A percentile compares a stretch with the other conserved stretches of the same genome.
Conservation (phyloP, 139 green algal genomes). For the Edaphochlamys debaryana region DNA sequence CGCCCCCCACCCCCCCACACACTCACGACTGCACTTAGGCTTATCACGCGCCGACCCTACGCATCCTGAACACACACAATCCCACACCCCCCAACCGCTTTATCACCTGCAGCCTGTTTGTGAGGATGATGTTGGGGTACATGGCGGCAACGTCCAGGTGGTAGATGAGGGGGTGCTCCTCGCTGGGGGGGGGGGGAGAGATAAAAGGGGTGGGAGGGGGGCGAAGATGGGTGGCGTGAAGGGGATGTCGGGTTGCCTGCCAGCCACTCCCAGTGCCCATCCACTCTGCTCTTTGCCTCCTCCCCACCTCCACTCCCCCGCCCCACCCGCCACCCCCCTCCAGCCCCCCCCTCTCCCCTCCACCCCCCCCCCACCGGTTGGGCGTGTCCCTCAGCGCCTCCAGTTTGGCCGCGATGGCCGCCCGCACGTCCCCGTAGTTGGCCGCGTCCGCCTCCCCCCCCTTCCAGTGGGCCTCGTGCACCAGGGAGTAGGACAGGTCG, state of each 20-base stretch:
- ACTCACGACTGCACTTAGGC: no score
- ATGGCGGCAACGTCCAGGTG: conserved; percentile 98
- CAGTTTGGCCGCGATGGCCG: conserved; percentile 72
- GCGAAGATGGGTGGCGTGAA: background rate
- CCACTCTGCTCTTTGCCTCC: no score
- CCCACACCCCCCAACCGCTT: no score
- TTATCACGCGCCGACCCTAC: no score
- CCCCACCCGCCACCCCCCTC: background rate
- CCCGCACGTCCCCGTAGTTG: conserved; percentile 80
- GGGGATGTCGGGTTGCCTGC: background rate
- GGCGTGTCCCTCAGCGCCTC: conserved; percentile 83
- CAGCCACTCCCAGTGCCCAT: no score
- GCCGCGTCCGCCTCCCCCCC: conserved; percentile 63
- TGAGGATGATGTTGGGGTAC: conserved; percentile 99
- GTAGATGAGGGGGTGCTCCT: conserved; percentile 95
- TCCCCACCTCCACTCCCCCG: no score
- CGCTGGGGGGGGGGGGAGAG: conserved; percentile 51
- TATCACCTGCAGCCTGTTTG: conserved; percentile 93
- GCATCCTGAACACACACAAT: no score
- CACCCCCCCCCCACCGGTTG: conserved; percentile 55
- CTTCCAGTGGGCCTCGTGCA: conserved; percentile 73
- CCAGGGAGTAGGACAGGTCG: conserved; percentile 90
- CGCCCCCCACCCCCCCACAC: no score
- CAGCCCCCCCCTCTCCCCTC: background rate
- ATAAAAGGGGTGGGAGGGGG: background rate